Evolutionary conservation across 1,284 basidiomycete species (phyloP).

Genomic region (Papiliotrema nemorosa): DNA sequence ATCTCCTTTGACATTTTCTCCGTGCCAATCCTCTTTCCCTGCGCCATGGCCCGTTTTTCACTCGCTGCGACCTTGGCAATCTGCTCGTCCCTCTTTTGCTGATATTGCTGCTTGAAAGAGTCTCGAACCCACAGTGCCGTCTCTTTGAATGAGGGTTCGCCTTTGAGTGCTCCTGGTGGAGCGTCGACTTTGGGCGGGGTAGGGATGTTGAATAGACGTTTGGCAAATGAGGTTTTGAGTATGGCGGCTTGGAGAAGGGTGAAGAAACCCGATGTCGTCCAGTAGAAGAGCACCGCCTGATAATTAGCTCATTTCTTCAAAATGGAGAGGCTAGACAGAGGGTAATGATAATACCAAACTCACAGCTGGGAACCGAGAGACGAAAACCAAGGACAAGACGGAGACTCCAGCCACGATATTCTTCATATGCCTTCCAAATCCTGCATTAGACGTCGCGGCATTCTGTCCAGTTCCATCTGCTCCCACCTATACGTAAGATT

Average conservation of each 20-base stretch:
- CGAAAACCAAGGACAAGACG: slow-evolving; percentile 60
- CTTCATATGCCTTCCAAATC: slow-evolving; percentile 40
- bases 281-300: slow-evolving; percentile 56
- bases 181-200: slow-evolving; percentile 24
- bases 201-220: slow-evolving; percentile 44
- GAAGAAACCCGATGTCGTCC: slow-evolving; percentile 55
- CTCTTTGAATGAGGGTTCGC: slow-evolving; percentile 9
- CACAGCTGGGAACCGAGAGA: slow-evolving; percentile 55
- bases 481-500: slow-evolving; percentile 62
- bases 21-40: slow-evolving; percentile 2
- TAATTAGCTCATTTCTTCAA: background rate
- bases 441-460: slow-evolving; percentile 16
- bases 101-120: background rate
- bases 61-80: background rate
- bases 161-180: slow-evolving; percentile 19
- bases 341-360: slow-evolving; percentile 10
- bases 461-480: slow-evolving; percentile 53
- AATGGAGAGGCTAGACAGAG: background rate
- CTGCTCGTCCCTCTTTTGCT: background rate
- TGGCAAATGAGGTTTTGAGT: slow-evolving; percentile 40
- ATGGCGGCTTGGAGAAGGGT: slow-evolving; percentile 54
- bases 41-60: background rate
- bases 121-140: no score
- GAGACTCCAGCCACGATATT: slow-evolving; percentile 37
- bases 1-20: background rate